These are phyloP conservation scores for Cystofilobasidium capitatum DNA, from an alignment of 768 basidiomycete genomes.

Conservation along the genomic window DNA sequence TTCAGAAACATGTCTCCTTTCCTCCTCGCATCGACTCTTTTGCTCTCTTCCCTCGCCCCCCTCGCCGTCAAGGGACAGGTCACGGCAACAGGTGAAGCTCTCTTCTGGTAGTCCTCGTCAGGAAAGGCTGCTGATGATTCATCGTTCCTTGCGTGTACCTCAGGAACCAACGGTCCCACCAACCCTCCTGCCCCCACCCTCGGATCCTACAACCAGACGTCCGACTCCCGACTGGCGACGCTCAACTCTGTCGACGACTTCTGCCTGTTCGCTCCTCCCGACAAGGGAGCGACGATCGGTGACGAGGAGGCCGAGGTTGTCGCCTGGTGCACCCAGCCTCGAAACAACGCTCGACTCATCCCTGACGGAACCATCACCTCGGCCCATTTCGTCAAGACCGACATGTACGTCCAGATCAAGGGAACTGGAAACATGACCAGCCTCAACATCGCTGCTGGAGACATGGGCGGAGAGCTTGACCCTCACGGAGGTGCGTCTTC, in stretches of 20 bases:
- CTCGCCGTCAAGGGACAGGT: not conserved
- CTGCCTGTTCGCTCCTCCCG: conserved; percentile 31
- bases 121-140: too few relatives aligned
- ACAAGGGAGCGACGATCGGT: conserved; percentile 50
- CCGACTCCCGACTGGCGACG: conserved; percentile 10
- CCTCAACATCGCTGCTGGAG: conserved; percentile 31
- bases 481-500: conserved; percentile 40
- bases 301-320: conserved; percentile 47
- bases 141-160: not conserved
- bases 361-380: conserved; percentile 37
- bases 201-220: conserved; percentile 18
- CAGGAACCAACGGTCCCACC: conserved; percentile 8
- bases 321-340: conserved; percentile 35
- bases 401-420: conserved; percentile 42
- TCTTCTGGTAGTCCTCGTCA: too few relatives aligned
- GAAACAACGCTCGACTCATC: conserved; percentile 44
- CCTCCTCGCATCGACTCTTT: not conserved
- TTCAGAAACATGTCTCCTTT: not conserved
- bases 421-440: conserved; percentile 46
- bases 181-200: conserved; percentile 20
- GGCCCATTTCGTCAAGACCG: conserved; percentile 43
- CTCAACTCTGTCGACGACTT: conserved; percentile 27
- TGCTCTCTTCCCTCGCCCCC: not conserved
- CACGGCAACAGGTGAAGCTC: not conserved
- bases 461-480: conserved; percentile 44